Conservation (phyloP, 1,284 basidiomycete species). For the Puccinia coronata region DNA sequence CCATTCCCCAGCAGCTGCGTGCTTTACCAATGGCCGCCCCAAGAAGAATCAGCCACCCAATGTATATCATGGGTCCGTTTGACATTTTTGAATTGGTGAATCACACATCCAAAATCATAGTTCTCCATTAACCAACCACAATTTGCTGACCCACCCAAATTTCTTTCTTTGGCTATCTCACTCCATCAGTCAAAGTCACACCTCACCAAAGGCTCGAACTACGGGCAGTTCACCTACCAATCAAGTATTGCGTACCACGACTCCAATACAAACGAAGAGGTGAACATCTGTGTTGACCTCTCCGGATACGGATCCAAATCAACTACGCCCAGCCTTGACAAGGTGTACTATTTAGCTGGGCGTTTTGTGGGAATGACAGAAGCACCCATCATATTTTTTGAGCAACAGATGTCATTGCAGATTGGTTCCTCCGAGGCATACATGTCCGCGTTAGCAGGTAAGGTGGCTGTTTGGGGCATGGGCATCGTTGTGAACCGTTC, state of each 20-base stretch:
- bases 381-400: not conserved
- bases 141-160: too few species aligned
- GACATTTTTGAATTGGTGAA: too few species aligned
- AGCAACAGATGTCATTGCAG: not conserved
- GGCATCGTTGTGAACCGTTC: not conserved
- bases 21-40: too few species aligned
- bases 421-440: not conserved
- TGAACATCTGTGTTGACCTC: not conserved
- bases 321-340: not conserved
- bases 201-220: too few species aligned
- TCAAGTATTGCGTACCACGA: not conserved
- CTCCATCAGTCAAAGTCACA: too few species aligned
- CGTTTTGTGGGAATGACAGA: not conserved
- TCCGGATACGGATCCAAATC: not conserved
- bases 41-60: too few species aligned
- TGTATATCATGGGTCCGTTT: too few species aligned
- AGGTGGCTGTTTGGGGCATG: not conserved
- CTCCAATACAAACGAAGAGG: not conserved
- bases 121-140: too few species aligned
- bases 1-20: too few species aligned
- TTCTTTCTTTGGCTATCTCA: too few species aligned
- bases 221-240: too few species aligned
- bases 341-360: not conserved
- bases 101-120: too few species aligned
- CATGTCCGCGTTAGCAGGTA: not conserved